These are phyloP conservation scores for Coemansia asiatica DNA, from an alignment of 192 early-diverging fungal genomes.

Conservation along the genomic window DNA sequence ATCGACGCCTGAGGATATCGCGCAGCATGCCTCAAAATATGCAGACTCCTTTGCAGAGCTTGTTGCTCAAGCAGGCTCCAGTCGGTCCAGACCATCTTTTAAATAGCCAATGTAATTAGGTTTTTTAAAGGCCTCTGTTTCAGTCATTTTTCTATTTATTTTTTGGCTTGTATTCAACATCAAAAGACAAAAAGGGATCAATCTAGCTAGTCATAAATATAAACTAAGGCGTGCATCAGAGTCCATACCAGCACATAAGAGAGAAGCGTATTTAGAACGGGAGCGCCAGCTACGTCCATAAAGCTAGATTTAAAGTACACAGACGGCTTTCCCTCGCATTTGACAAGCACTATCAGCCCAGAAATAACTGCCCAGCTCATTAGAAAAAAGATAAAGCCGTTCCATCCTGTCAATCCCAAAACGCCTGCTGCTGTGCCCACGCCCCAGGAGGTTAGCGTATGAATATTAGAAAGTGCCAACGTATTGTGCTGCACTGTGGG, in stretches of 20 bases:
- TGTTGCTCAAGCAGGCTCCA: slow-evolving; percentile 26
- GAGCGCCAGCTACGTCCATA: slow-evolving; percentile 48
- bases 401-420: slow-evolving; percentile 78
- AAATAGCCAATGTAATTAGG: background rate
- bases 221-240: slow-evolving; percentile 51
- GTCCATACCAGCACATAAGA: slow-evolving; percentile 56
- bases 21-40: slow-evolving; percentile 38
- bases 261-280: slow-evolving; percentile 46
- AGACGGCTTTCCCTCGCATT: slow-evolving; percentile 58
- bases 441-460: slow-evolving; percentile 53
- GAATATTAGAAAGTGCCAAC: slow-evolving; percentile 50
- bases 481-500: slow-evolving; percentile 54
- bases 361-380: slow-evolving; percentile 66
- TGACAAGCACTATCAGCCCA: slow-evolving; percentile 59
- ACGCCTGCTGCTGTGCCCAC: slow-evolving; percentile 86
- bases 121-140: background rate
- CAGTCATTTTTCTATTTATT: too few relatives aligned
- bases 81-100: background rate
- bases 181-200: too few relatives aligned
- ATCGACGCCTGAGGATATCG: slow-evolving; percentile 4
- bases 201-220: slow-evolving; percentile 46
- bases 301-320: slow-evolving; percentile 61
- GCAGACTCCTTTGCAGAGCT: slow-evolving; percentile 37
- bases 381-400: slow-evolving; percentile 84
- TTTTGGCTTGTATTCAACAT: background rate